These are phyloP conservation scores for Acacia confusa DNA, from an alignment of 306 rosid species.

Conservation along the genomic window DNA sequence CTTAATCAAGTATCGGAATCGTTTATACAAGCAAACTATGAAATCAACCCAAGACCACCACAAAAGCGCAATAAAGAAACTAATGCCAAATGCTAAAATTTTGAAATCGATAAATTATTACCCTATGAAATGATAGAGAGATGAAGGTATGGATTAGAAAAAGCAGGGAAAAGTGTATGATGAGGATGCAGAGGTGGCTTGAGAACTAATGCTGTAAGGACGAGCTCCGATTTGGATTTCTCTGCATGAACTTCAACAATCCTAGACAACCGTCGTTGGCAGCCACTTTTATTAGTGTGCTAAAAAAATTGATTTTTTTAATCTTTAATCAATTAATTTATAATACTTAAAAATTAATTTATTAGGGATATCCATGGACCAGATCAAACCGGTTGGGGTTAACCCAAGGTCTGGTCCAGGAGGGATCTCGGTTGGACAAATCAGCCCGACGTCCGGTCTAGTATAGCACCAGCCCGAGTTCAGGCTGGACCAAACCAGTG, in stretches of 20 bases:
- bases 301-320: too few species aligned
- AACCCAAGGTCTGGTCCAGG: too few species aligned
- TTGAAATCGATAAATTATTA: not conserved
- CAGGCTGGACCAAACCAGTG: too few species aligned
- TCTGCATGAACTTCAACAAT: not conserved
- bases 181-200: not conserved
- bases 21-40: not conserved
- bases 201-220: not conserved
- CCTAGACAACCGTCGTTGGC: not conserved
- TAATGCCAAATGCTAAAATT: not conserved
- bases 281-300: not conserved
- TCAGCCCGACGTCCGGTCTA: too few species aligned
- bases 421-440: too few species aligned
- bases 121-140: not conserved
- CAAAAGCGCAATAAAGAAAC: not conserved
- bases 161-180: not conserved
- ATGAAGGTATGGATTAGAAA: not conserved
- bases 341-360: too few species aligned
- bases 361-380: too few species aligned
- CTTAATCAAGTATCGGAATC: not conserved
- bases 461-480: too few species aligned
- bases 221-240: not conserved
- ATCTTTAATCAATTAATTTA: too few species aligned
- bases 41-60: not conserved
- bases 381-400: too few species aligned